Base-by-base conservation (phyloP, 1,284 basidiomycete species). In the Ceratobasidium papillatum region DNA sequence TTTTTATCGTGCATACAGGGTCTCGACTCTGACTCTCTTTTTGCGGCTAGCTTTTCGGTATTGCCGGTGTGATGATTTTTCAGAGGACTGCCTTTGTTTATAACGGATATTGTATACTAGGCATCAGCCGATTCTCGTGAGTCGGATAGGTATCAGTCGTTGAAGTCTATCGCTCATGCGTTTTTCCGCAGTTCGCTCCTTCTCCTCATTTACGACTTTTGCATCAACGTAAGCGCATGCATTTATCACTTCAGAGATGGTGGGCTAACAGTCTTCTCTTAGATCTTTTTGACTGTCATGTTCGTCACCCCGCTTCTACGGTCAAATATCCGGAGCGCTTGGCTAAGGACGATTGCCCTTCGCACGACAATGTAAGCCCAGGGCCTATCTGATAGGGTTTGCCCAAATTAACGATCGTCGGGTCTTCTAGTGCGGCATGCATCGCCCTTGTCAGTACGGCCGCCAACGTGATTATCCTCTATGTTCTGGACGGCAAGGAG, bases 251-350 rank as follows among this genome's bases (percentile, higher is more conserved):
- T 58, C 41, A 27, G 14, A 54, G 17, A 4, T 25, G 12, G 27
- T 30, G 22, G 27, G 51, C 52, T 45, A 2, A 69, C 17, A 19
- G 36, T 38, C 27, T 32, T 25, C 52, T 4, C 4, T 5, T 22
- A 69, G 65, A 58, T 58, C 22, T 69, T 69, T 45, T 58, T 69
- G 65, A 69, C 65, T 41, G 49, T 69, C 14, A 69, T 69, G 65
- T 69, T 69, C 36, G 52, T 69, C 30, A 52, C 36, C 11, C 65
- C 65, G 11, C 65, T 69, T 19, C n/a, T 69, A 5, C 65, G 65
- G 34, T 69, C 65, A 30, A 69, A 51, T 45, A 69, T 68, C 25
- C 65, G 52, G n/a, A 69, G 65, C 38, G 22, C 65, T 58, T 69
- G 65, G 65, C 41, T 69, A 7, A 22, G 52, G 14, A 36, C 51